phyloP scores from a whole-genome alignment of 2,329 filamentous ascomycete genomes.

The Neocucurbitaria cava region DNA sequence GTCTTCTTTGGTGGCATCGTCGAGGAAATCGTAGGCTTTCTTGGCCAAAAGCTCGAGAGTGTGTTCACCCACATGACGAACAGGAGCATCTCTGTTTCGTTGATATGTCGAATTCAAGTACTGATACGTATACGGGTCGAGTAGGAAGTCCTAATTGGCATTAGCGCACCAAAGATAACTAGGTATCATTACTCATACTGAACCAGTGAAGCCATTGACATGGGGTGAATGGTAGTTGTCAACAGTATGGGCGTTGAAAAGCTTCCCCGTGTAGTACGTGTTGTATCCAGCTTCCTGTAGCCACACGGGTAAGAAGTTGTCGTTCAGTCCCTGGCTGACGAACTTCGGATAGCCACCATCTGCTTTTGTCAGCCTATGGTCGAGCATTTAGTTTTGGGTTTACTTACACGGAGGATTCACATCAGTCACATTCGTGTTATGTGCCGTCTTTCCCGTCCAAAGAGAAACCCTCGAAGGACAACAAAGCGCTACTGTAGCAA shows the following conservation, averaged over 20 bases:
- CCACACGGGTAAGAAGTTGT: slow-evolving; percentile 72
- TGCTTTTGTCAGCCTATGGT: not conserved
- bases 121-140: slow-evolving; percentile 71
- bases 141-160: slow-evolving; percentile 56
- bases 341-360: slow-evolving; percentile 69
- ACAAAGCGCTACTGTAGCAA: slow-evolving; percentile 69
- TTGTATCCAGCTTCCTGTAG: slow-evolving; percentile 70
- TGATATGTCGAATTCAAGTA: slow-evolving; percentile 71
- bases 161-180: not conserved
- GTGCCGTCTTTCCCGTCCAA: slow-evolving; percentile 69
- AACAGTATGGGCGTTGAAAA: slow-evolving; percentile 68
- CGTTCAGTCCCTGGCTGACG: slow-evolving; percentile 66
- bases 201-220: slow-evolving; percentile 65
- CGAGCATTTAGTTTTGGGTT: not conserved
- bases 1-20: slow-evolving; percentile 56
- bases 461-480: slow-evolving; percentile 70
- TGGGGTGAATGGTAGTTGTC: slow-evolving; percentile 66
- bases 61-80: slow-evolving; percentile 63
- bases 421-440: slow-evolving; percentile 73
- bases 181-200: slow-evolving; percentile 18
- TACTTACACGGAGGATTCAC: slow-evolving; percentile 53
- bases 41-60: slow-evolving; percentile 64
- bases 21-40: slow-evolving; percentile 66
- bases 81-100: slow-evolving; percentile 63
- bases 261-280: slow-evolving; percentile 73